Percentiles rank a stretch among this genome's conserved stretches.
These are phyloP conservation scores for Teratosphaeria zuluensis DNA, from an alignment of 2,329 filamentous ascomycete species.

Conservation along the genomic window DNA sequence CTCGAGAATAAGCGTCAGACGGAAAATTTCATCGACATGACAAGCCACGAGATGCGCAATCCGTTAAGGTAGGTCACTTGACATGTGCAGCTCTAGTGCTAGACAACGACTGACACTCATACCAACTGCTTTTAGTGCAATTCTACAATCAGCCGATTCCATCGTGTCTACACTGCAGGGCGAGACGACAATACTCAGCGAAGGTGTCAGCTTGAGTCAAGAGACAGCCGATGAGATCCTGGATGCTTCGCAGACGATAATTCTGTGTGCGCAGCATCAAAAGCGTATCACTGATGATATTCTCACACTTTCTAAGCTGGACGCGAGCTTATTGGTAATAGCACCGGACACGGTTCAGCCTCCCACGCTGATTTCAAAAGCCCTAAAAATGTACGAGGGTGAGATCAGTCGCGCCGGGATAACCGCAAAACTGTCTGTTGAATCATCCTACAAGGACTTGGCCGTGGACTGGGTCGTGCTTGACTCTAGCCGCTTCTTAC, in stretches of 20 bases:
- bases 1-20: constrained; percentile 27
- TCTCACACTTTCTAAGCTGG: constrained; percentile 36
- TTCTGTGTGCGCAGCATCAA: constrained; percentile 37
- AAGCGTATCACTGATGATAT: constrained; percentile 41
- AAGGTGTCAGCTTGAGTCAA: constrained; percentile 16
- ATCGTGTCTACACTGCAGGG: constrained; percentile 27
- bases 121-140: constrained; percentile 33
- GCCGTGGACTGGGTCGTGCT: constrained; percentile 31
- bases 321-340: constrained; percentile 34
- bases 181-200: constrained; percentile 10
- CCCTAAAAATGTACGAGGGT: constrained; percentile 25
- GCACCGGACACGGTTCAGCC: constrained; percentile 31
- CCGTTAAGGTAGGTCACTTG: constrained; percentile 18
- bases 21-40: constrained; percentile 26
- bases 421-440: constrained; percentile 19
- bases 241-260: constrained; percentile 31
- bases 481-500: constrained; percentile 34
- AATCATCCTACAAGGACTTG: constrained; percentile 28
- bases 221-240: constrained; percentile 15
- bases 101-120: background rate
- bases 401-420: constrained; percentile 21
- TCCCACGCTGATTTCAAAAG: constrained; percentile 25
- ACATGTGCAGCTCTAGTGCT: background rate
- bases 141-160: constrained; percentile 36
- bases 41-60: constrained; percentile 35